phyloP scores from a whole-genome alignment of 495 filamentous ascomycete genomes.

The Neurospora africana region DNA sequence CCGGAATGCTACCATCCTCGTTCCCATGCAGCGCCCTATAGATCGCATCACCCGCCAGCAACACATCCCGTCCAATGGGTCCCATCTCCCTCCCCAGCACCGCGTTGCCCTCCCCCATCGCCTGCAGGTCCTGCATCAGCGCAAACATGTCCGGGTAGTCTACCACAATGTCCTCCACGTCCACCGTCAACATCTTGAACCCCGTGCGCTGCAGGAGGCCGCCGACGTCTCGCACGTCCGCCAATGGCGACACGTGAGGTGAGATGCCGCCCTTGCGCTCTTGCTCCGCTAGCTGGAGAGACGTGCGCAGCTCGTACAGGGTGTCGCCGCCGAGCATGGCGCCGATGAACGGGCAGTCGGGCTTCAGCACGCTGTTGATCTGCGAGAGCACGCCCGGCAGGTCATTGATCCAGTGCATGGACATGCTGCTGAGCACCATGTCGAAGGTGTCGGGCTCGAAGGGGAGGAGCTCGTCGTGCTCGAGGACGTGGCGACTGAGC shows the following conservation, averaged over 20 bases:
- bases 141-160: slow-evolving; percentile 90
- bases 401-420: slow-evolving; percentile 97
- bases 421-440: slow-evolving; percentile 75
- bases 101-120: slow-evolving; percentile 89
- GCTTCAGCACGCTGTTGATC: slow-evolving; percentile 73
- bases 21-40: slow-evolving; percentile 75
- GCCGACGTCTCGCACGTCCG: slow-evolving; percentile 86
- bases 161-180: slow-evolving; percentile 93
- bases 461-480: slow-evolving; percentile 61
- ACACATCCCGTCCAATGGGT: slow-evolving; percentile 65
- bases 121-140: slow-evolving; percentile 85
- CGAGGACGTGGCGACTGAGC: slow-evolving; percentile 60
- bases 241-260: slow-evolving; percentile 78
- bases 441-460: slow-evolving; percentile 74
- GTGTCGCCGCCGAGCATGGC: slow-evolving; percentile 96
- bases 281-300: slow-evolving; percentile 83
- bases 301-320: slow-evolving; percentile 87
- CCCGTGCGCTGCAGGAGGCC: slow-evolving; percentile 77
- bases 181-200: slow-evolving; percentile 92
- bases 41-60: slow-evolving; percentile 80
- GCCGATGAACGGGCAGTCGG: slow-evolving; percentile 84
- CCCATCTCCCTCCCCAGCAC: slow-evolving; percentile 70
- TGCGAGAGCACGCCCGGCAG: slow-evolving; percentile 73
- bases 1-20: slow-evolving; percentile 60
- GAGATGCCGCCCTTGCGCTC: slow-evolving; percentile 81